Percentiles rank a stretch among this genome's conserved stretches.
Conservation (phyloP, 148 eudicot species). For the Cornus suecica region DNA sequence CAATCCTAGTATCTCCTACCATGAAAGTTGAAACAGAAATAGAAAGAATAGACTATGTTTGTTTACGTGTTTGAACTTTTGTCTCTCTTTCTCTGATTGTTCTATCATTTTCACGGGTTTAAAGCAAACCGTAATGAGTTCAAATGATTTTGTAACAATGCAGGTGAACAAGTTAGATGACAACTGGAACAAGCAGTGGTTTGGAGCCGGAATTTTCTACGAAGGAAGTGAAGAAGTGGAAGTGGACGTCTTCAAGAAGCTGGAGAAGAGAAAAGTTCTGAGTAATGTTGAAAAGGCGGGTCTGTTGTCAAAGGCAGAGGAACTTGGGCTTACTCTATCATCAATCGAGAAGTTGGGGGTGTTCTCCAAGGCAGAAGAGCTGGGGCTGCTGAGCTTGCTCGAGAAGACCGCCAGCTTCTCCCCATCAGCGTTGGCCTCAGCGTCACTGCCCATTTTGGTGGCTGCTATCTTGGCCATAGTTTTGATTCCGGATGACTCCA, state of each 20-base stretch:
- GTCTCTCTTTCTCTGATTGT: neutral
- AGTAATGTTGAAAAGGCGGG: conserved; percentile 92
- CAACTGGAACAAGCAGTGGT: conserved; percentile 79
- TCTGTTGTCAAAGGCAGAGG: conserved; percentile 77
- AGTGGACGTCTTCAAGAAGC: conserved; percentile 84
- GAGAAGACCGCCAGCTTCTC: conserved; percentile 57
- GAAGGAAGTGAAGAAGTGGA: conserved; percentile 80
- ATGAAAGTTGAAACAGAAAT: neutral
- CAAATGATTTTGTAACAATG: neutral
- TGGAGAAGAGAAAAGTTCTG: conserved; percentile 74
- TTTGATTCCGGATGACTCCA: conserved; percentile 75
- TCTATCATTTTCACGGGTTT: neutral
- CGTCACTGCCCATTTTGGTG: conserved; percentile 56
- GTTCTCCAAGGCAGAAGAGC: conserved; percentile 84
- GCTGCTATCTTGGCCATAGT: conserved; percentile 64
- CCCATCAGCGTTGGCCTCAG: conserved; percentile 74
- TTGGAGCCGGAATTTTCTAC: conserved; percentile 78
- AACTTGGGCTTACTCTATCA: conserved; percentile 70
- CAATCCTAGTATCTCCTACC: neutral
- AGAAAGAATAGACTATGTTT: neutral
- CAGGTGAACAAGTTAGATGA: conserved; percentile 88
- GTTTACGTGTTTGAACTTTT: neutral
- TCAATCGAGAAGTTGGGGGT: conserved; percentile 85
- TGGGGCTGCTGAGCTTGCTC: conserved; percentile 75
- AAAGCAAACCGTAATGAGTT: neutral